Base-by-base conservation (phyloP, 139 green algal species). In the Coelastrella sp. region DNA sequence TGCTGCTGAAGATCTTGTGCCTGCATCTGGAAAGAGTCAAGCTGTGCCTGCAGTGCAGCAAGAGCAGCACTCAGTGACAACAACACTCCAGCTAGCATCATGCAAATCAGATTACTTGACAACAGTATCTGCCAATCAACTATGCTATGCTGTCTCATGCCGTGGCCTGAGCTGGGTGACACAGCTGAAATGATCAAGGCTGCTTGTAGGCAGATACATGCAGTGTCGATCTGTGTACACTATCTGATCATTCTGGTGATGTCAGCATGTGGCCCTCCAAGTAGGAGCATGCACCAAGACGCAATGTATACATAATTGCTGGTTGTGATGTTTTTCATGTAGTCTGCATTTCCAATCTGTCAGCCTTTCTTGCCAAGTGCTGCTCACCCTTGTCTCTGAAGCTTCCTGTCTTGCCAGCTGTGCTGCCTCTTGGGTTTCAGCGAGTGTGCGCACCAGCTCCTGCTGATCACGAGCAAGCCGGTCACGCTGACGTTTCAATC, bases 401-500 rank as follows among this genome's bases (percentile, higher is more conserved):
- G 67, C 67, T 63, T 86, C 35, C 11, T 57, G 34, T 4, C 21
- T 19, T 32, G 66, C 66, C 4, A 35, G 9, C 23, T 37, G 43
- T 38, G 38, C 38, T 30, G n/a, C 50, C 50, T 63, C 50, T 27
- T 62, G 81, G 15, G 68, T 17, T 27, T 72, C 50, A 0, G 17
- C 40, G 43, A 82, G n/a, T 34, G 37, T 57, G 7, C 40, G 27
- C 27, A 37, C 37, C n/a, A 87, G 69, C 50, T 87, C 82, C 38
- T 79, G 43, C 50, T 81, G 43, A 25, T 87, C 71, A 8, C 32
- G 82, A 17, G 5, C 35, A 2, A 82, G 53, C 69, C 34, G 37
- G 82, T 87, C 82, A 11, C 82, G n/a, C 11, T 87, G 82, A 32
- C 82, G 82, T 17, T 63, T 82, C n/a, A 87, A 71, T 2, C 82